Percentiles rank a stretch among this genome's conserved stretches.
These are phyloP conservation scores for Komagataella pastoris DNA, from an alignment of 805 yeast species.

Conservation along the genomic window DNA sequence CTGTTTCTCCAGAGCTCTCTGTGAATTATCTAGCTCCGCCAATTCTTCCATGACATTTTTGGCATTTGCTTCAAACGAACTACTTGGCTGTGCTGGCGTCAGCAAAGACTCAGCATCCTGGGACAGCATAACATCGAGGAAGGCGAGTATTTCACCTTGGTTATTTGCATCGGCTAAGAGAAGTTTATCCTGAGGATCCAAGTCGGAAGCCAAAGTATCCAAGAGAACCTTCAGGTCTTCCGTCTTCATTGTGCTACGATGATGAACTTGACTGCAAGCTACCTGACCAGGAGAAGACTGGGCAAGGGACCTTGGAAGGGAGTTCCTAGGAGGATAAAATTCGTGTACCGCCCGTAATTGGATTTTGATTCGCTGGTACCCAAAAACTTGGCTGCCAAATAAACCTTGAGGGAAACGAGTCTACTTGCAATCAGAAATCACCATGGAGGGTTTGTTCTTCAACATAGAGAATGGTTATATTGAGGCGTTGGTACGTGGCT, in stretches of 20 bases:
- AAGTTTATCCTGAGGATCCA: conserved; percentile 10
- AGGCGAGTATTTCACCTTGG: conserved; percentile 19
- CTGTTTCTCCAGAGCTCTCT: conserved; percentile 14
- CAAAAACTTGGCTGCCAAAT: not conserved
- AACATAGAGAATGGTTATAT: conserved; percentile 82
- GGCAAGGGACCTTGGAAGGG: not conserved
- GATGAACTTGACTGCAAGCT: not conserved
- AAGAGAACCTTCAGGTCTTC: conserved; percentile 15
- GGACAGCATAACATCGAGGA: conserved; percentile 26
- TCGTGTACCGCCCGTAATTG: conserved; percentile 3
- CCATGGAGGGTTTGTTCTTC: conserved; percentile 89
- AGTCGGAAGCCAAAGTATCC: conserved; percentile 18
- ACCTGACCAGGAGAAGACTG: not conserved
- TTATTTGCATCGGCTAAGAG: conserved; percentile 20
- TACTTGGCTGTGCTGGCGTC: not conserved
- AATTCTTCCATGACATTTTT: conserved; percentile 50
- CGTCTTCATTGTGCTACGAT: not conserved
- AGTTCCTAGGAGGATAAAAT: not conserved
- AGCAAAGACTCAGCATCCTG: conserved; percentile 28
- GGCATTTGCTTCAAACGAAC: conserved; percentile 3
- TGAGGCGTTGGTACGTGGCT: conserved; percentile 93
- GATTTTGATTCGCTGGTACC: not conserved
- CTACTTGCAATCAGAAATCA: not conserved
- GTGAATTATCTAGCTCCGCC: conserved; percentile 56
- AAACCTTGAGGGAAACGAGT: not conserved